Evolutionary conservation across 306 rosid genomes (phyloP), one percentile per base, ranked within the genome.

Genomic region (Cercis canadensis): DNA sequence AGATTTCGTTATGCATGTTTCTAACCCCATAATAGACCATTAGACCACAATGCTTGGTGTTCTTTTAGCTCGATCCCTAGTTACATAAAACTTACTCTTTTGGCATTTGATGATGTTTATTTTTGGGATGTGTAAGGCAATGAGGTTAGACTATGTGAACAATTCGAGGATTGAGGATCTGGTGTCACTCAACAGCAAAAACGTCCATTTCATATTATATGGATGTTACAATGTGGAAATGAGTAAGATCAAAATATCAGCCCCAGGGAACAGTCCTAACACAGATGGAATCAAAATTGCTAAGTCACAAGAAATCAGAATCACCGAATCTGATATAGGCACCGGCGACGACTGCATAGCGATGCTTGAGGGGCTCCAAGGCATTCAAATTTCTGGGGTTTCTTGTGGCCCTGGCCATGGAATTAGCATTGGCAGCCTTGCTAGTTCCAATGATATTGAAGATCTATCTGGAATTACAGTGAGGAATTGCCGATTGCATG

Each of bases 231-330:
- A 78, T 24, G 32, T 84, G 44, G 65, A 40, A 36, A 29, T 80
- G 5, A 76, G 46, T 12, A 63, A 58, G 7, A 18, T 76, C 6
- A 67, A 40, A 4, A 52, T 83, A 34, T 63, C 78, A 1, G 80
- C 87, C 8, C 87, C 85, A 0, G 78, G 45, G 0, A 63, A 80
- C 3, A 83, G 85, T 54, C 82, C 85, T 4, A 83, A 83, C 75
- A 80, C 87, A 0, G 87, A 83, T 24, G 87, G 87, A 41, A 83
- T 80, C 6, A 83, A 80, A 36, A 83, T 80, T 2, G 80, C 80
- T 16, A 15, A 0, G 64, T 83, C 87, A 0, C 17, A 59, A 16
- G 14, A 15, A 8, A 80, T 83, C 31, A 36, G 21, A 43, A 73
- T 83, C 34, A 12, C 72, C 7, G 14, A 13, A 12, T 12, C 75